Percentiles rank a stretch among this genome's conserved stretches.
phyloP scores from a whole-genome alignment of 176 grass and related monocot genomes.

The Urochloa ruziziensis region DNA sequence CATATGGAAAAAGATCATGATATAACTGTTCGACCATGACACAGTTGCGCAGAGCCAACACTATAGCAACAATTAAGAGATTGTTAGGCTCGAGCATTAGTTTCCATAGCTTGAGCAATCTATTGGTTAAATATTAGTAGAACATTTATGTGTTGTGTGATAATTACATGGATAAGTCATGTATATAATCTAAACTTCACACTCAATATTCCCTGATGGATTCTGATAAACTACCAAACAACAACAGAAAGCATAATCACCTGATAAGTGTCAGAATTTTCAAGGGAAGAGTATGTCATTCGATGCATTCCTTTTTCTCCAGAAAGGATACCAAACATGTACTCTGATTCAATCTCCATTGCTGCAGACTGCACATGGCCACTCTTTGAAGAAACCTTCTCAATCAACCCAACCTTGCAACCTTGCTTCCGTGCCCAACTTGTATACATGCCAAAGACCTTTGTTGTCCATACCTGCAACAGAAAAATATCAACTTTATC shows the following conservation, averaged over 20 bases:
- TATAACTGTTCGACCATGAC: neutral
- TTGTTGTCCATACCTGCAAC: slow-evolving; percentile 73
- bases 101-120: neutral
- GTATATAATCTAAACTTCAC: neutral
- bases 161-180: neutral
- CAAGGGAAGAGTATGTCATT: slow-evolving; percentile 56
- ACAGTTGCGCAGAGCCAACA: neutral
- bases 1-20: neutral
- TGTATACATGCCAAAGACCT: slow-evolving; percentile 73
- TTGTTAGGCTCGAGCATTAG: neutral
- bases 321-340: slow-evolving; percentile 84
- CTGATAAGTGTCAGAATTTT: slow-evolving; percentile 44
- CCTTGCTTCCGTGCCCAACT: slow-evolving; percentile 81
- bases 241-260: slow-evolving; percentile 46
- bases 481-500: neutral
- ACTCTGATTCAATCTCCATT: slow-evolving; percentile 91
- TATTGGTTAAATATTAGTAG: neutral
- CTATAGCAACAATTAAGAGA: neutral
- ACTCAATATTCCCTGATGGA: neutral
- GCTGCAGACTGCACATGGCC: slow-evolving; percentile 39
- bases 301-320: slow-evolving; percentile 88
- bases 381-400: slow-evolving; percentile 47
- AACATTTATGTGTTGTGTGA: neutral
- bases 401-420: slow-evolving; percentile 63
- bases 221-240: neutral